These are phyloP conservation scores for Phytophthora fragariae DNA, from an alignment of 352 stramenopile genomes.

Conservation along the genomic window DNA sequence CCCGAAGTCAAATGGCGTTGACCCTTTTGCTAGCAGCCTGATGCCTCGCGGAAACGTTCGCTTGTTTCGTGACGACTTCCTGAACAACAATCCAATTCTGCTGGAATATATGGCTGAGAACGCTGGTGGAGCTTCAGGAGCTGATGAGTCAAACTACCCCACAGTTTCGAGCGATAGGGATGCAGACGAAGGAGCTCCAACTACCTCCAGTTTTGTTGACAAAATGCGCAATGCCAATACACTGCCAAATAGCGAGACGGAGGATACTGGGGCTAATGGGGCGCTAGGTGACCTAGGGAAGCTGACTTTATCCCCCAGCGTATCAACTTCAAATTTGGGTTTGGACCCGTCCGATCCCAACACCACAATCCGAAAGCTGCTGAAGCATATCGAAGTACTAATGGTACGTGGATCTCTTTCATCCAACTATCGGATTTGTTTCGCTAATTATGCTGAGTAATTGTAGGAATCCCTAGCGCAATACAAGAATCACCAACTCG, in stretches of 20 bases:
- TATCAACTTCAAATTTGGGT: slow-evolving; percentile 61
- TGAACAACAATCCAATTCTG: slow-evolving; percentile 87
- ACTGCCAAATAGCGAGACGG: slow-evolving; percentile 10
- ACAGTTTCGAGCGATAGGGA: slow-evolving; percentile 15
- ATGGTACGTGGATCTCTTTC: slow-evolving; percentile 49
- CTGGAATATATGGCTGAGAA: slow-evolving; percentile 81
- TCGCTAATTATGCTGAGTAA: neutral
- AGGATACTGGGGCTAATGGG: slow-evolving; percentile 4
- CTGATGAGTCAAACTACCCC: slow-evolving; percentile 12
- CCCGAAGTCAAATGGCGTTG: slow-evolving; percentile 24
- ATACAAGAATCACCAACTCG: slow-evolving; percentile 62
- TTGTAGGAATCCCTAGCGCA: slow-evolving; percentile 61
- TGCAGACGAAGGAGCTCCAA: slow-evolving; percentile 7
- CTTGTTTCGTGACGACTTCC: slow-evolving; percentile 85
- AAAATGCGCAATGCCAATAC: slow-evolving; percentile 71
- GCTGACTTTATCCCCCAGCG: slow-evolving; percentile 21
- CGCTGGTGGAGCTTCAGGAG: slow-evolving; percentile 20
- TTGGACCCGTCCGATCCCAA: slow-evolving; percentile 86
- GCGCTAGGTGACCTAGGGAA: slow-evolving; percentile 7
- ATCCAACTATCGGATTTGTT: neutral
- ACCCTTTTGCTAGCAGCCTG: slow-evolving; percentile 62
- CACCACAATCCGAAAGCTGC: slow-evolving; percentile 79
- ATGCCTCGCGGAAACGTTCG: slow-evolving; percentile 83
- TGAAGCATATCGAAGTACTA: slow-evolving; percentile 86
- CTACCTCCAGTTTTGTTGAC: slow-evolving; percentile 55